Conservation (phyloP, 2,329 filamentous ascomycete species). For the Ophiostoma himal-ulmi region DNA sequence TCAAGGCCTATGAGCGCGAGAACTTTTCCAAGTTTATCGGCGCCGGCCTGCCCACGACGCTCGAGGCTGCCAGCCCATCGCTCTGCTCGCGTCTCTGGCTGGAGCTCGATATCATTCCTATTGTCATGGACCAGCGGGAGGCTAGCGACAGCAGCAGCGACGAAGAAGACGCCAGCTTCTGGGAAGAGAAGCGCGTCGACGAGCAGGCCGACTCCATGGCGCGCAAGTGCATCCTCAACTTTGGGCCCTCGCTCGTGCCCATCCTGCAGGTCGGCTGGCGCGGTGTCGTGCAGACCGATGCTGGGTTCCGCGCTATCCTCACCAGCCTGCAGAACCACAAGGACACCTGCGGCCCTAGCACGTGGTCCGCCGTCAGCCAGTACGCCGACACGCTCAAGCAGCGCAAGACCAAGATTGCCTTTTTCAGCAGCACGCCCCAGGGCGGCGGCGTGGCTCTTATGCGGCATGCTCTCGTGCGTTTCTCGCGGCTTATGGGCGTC, state of each 20-base stretch:
- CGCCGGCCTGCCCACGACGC: slow-evolving; percentile 57
- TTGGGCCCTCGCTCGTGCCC: slow-evolving; percentile 66
- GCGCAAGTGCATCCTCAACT: slow-evolving; percentile 70
- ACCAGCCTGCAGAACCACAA: slow-evolving; percentile 52
- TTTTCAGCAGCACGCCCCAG: slow-evolving; percentile 75
- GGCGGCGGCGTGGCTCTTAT: slow-evolving; percentile 79
- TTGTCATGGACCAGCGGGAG: slow-evolving; percentile 53
- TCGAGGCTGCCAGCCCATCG: slow-evolving; percentile 55
- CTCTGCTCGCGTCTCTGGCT: slow-evolving; percentile 68
- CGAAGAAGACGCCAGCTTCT: slow-evolving; percentile 35
- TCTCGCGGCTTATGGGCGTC: slow-evolving; percentile 60
- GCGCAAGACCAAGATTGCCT: slow-evolving; percentile 63
- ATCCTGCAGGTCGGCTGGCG: slow-evolving; percentile 61
- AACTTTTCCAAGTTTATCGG: slow-evolving; percentile 71
- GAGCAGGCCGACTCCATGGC: slow-evolving; percentile 79
- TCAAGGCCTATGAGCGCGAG: slow-evolving; percentile 55
- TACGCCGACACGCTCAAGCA: slow-evolving; percentile 58
- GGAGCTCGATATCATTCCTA: slow-evolving; percentile 68
- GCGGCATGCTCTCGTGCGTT: slow-evolving; percentile 70
- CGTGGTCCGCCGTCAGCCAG: slow-evolving; percentile 60
- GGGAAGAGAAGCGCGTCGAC: slow-evolving; percentile 58
- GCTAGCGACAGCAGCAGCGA: slow-evolving; percentile 34
- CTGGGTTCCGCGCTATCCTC: slow-evolving; percentile 57
- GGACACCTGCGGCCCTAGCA: slow-evolving; percentile 53
- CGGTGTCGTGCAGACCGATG: slow-evolving; percentile 66